These are phyloP conservation scores for Tetramitus jugosus DNA, from an alignment of 208 protist species.

Conservation along the genomic window DNA sequence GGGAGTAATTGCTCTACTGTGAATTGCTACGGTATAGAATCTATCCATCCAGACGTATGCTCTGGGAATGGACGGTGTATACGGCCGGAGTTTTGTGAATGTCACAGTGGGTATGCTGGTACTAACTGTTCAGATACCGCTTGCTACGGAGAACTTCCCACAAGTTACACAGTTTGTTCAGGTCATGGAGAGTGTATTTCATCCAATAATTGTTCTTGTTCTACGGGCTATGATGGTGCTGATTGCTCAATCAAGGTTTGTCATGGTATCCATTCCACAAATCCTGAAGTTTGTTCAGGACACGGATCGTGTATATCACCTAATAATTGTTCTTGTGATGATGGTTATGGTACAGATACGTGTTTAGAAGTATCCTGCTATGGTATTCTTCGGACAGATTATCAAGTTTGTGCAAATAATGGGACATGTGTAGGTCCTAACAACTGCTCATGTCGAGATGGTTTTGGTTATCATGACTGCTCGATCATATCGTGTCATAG, in stretches of 20 bases:
- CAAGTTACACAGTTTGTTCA: not conserved
- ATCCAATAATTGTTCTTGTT: not conserved
- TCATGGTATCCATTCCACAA: no score
- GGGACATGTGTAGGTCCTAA: not conserved
- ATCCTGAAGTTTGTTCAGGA: not conserved
- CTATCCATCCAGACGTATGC: not conserved
- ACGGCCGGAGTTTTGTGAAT: not conserved
- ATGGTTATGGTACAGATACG: not conserved
- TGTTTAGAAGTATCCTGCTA: not conserved
- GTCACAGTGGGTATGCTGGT: conserved; percentile 1
- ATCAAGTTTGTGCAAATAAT: not conserved
- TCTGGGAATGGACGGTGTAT: not conserved
- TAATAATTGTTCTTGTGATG: not conserved
- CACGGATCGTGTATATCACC: not conserved
- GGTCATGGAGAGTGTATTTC: not conserved
- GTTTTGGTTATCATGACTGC: not conserved
- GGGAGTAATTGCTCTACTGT: not conserved
- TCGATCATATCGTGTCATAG: not conserved
- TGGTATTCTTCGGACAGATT: no score
- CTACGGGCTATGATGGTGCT: no score
- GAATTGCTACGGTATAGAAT: not conserved
- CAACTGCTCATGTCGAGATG: not conserved
- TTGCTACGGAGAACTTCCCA: not conserved
- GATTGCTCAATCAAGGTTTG: no score
- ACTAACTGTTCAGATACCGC: not conserved